phyloP scores from a whole-genome alignment of 805 yeast species.

The Saccharomycopsis selenospora region DNA sequence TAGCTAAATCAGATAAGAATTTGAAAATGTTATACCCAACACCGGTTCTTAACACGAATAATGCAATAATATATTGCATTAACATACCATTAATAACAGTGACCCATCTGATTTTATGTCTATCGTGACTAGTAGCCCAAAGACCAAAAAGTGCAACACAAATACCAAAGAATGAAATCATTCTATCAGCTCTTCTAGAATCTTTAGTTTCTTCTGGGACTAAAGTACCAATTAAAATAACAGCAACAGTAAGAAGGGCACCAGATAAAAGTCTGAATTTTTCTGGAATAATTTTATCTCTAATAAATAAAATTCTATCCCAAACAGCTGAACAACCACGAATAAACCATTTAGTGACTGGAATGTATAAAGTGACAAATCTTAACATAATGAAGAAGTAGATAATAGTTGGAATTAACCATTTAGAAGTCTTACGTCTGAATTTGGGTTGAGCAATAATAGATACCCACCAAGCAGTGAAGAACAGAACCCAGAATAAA shows the following conservation, averaged over 20 bases:
- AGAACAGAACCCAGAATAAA: conserved; percentile 31
- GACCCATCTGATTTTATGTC: conserved; percentile 44
- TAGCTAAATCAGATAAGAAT: conserved; percentile 50
- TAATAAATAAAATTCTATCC: conserved; percentile 6
- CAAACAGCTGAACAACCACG: conserved; percentile 6
- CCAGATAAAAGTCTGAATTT: conserved; percentile 39
- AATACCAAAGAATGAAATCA: conserved; percentile 50
- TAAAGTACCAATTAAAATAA: conserved; percentile 48
- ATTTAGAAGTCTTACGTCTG: conserved; percentile 32
- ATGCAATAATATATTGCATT: conserved; percentile 51
- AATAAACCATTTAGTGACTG: conserved; percentile 21
- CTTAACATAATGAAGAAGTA: conserved; percentile 46
- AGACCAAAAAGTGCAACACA: conserved; percentile 40
- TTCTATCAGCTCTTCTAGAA: conserved; percentile 45
- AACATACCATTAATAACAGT: conserved; percentile 54
- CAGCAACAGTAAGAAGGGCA: conserved; percentile 38
- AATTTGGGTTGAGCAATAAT: conserved; percentile 43
- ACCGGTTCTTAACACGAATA: conserved; percentile 53
- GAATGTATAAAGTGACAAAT: conserved; percentile 43
- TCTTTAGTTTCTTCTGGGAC: conserved; percentile 40
- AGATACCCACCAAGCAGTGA: conserved; percentile 54
- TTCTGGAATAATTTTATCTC: conserved; percentile 37
- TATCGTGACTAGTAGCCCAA: conserved; percentile 39
- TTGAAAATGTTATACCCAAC: conserved; percentile 56
- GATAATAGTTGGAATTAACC: conserved; percentile 53